Conservation (phyloP, 345 rosid species). For the Noccaea caerulescens region DNA sequence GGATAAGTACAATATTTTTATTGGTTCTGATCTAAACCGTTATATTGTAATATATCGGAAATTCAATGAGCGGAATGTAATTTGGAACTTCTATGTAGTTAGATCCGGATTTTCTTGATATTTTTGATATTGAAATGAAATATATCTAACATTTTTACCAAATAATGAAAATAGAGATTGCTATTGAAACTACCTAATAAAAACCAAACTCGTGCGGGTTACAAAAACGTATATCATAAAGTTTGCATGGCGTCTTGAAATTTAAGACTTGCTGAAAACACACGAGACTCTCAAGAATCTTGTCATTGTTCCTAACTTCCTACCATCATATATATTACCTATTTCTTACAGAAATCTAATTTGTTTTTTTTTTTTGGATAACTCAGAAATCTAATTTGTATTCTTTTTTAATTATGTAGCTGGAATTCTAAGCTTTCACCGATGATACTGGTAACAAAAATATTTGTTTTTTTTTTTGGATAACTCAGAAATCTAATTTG, state of each 20-base stretch:
- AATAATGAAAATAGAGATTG: background rate
- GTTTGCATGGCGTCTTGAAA: slow-evolving; percentile 35
- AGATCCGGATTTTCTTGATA: slow-evolving; percentile 13
- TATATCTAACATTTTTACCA: background rate
- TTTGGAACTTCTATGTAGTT: slow-evolving; percentile 9
- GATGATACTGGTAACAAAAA: background rate
- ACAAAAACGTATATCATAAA: slow-evolving; percentile 23
- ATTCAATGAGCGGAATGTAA: background rate
- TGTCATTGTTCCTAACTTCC: slow-evolving; percentile 2
- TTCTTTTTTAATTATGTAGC: background rate
- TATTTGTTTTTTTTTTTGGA: background rate
- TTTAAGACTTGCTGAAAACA: background rate
- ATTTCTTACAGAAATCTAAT: background rate
- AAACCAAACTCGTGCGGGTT: slow-evolving; percentile 18
- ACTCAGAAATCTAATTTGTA: background rate
- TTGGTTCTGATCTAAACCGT: slow-evolving; percentile 19
- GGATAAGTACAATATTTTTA: slow-evolving; percentile 10
- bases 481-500: background rate
- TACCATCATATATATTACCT: background rate
- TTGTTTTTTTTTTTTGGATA: background rate
- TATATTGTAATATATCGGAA: background rate
- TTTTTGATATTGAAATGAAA: background rate
- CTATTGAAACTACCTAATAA: background rate
- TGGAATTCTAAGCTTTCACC: background rate
- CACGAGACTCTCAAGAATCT: slow-evolving; percentile 10